Base-by-base conservation (phyloP, 805 yeast genomes). In the Candida tibetensis region DNA sequence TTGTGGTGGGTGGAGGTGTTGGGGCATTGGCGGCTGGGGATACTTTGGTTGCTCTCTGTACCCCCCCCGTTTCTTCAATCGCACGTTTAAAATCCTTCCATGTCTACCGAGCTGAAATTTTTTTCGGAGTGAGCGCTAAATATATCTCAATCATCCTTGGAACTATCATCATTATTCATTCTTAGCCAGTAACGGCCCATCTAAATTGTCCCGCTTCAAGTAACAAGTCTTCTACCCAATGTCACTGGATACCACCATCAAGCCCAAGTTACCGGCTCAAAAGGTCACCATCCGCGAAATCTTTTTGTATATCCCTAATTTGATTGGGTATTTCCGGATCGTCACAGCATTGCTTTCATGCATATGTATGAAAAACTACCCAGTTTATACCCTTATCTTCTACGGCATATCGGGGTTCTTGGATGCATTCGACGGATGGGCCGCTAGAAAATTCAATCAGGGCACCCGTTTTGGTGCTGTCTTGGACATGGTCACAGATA, bases 401-500 rank as follows among this genome's bases (percentile, higher is more conserved):
- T 93, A 93, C 58, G 84, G 95, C 12, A 70, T 88, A 14, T 88
- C 96, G 9, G 95, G 99, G 51, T 70, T 93, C 39, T 70, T 93
- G 45, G 99, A 93, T 63, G 99, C 99, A 0, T 77, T 89, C 41
- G 99, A 93, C 60, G 99, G 99, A 3, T 81, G 83, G 39, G 95
- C 96, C 40, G 99, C 99, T 4, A 76, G 99, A 46, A 76, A 75
- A 53, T 87, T 73, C 59, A 79, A 85, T 58, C 99, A 93, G 62
- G 83, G 95, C 12, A 86, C 97, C 22, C 76, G 79, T 49, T 87
- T 88, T 49, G 99, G 99, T 26, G 98, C 99, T 14, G 95, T 95
- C 15, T 74, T 93, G 51, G 99, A 93, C 63, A 93, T 93, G 99
- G 97, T 93, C 22, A 91, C 99, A 14, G 99, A 93, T 61, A 76